A percentile compares a stretch with the other conserved stretches of the same genome.
Conservation (phyloP, 2,329 filamentous ascomycete genomes). For the Fusarium verrucosum region DNA sequence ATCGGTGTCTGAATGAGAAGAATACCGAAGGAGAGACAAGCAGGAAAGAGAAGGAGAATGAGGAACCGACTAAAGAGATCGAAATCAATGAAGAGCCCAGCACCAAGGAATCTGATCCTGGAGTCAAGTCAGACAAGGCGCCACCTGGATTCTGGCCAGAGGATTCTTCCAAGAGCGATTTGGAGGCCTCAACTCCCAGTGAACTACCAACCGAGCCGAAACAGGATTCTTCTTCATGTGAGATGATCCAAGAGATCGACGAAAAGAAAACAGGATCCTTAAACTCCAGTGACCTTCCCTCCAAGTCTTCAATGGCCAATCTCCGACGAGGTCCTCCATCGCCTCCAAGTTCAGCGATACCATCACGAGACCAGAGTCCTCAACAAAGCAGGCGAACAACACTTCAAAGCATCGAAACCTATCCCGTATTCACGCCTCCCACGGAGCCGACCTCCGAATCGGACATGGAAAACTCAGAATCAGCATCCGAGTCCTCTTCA, state of each 20-base stretch:
- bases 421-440: conserved; percentile 26
- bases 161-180: conserved; percentile 33
- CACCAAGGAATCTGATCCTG: conserved; percentile 12
- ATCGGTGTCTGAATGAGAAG: conserved; percentile 28
- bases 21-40: conserved; percentile 17
- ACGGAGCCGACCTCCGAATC: conserved; percentile 24
- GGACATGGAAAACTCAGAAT: conserved; percentile 28
- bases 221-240: conserved; percentile 4
- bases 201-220: conserved; percentile 3
- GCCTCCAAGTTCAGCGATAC: conserved; percentile 1
- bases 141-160: conserved; percentile 36
- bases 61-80: conserved; percentile 1
- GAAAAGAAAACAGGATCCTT: conserved; percentile 17
- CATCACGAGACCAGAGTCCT: conserved; percentile 3
- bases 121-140: conserved; percentile 13
- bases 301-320: neutral
- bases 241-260: conserved; percentile 7
- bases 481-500: conserved; percentile 36
- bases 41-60: conserved; percentile 7
- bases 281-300: neutral
- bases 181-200: conserved; percentile 14
- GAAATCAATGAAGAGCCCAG: conserved; percentile 14
- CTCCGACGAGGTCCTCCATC: neutral
- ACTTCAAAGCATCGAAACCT: conserved; percentile 19
- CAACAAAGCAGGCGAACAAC: conserved; percentile 16